Conservation (phyloP, 140 eudicot species). For the Oenanthe javanica region DNA sequence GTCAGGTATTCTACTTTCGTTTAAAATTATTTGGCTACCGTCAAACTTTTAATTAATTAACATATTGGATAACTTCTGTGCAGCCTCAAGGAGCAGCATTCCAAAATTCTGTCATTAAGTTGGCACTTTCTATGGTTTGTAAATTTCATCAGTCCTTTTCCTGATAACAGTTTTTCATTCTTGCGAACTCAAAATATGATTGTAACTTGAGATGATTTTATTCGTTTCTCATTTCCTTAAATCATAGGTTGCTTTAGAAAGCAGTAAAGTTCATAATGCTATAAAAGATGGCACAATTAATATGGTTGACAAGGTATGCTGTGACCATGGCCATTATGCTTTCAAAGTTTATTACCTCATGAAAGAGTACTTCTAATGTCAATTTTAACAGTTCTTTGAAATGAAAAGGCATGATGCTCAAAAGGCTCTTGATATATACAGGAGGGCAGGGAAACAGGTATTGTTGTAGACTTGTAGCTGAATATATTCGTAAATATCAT, state of each 20-base stretch:
- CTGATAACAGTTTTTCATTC: constrained; percentile 4
- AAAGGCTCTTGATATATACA: constrained; percentile 63
- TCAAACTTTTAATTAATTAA: not conserved
- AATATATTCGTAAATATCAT: not conserved
- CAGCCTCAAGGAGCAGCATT: constrained; percentile 91
- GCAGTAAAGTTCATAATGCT: constrained; percentile 66
- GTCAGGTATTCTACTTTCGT: constrained; percentile 38
- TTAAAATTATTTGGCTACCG: not conserved
- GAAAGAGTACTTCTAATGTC: not conserved
- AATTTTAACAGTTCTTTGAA: constrained; percentile 69
- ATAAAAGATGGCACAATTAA: constrained; percentile 62
- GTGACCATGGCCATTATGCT: not conserved
- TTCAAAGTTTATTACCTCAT: not conserved
- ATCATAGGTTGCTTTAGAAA: constrained; percentile 65
- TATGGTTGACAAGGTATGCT: constrained; percentile 73
- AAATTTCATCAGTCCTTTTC: not conserved
- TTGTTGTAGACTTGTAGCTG: constrained; percentile 1
- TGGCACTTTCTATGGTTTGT: constrained; percentile 71
- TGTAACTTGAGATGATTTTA: not conserved
- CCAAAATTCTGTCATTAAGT: constrained; percentile 54
- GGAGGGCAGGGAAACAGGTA: constrained; percentile 81
- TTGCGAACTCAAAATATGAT: not conserved
- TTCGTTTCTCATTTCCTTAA: not conserved
- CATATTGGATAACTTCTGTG: constrained; percentile 11
- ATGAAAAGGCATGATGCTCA: constrained; percentile 72